These are phyloP conservation scores for Talaromyces ruber DNA, from an alignment of 495 filamentous ascomycete genomes.

Conservation along the genomic window DNA sequence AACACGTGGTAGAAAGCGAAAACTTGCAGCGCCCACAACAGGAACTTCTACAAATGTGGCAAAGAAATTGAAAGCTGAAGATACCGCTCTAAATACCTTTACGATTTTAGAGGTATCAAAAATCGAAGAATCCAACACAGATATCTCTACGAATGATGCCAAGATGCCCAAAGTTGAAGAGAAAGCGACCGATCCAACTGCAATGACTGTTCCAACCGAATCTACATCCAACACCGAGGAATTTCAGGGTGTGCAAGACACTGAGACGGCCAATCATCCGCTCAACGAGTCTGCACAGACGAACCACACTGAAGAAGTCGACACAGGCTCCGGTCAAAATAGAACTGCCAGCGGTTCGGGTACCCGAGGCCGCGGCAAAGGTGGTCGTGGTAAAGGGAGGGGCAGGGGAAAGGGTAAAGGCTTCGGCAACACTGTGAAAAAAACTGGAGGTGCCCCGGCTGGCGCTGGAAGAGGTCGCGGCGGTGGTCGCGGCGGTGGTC, in stretches of 20 bases:
- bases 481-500: conserved; percentile 27
- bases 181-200: neutral
- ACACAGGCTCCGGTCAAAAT: neutral
- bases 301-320: neutral
- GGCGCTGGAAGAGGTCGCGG: conserved; percentile 23
- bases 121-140: neutral
- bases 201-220: neutral
- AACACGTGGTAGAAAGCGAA: neutral
- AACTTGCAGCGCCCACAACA: neutral
- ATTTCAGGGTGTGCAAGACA: neutral
- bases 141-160: neutral
- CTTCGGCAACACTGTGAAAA: neutral
- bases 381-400: neutral
- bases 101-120: neutral
- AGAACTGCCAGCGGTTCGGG: neutral
- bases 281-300: neutral
- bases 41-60: neutral
- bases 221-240: neutral
- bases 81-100: neutral
- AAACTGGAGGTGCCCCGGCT: neutral
- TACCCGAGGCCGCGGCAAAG: neutral
- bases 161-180: neutral
- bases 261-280: neutral
- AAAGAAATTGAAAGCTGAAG: conserved; percentile 3
- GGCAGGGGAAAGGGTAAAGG: neutral